Conservation (phyloP, 805 yeast species). For the Suhomyces faveliae region DNA sequence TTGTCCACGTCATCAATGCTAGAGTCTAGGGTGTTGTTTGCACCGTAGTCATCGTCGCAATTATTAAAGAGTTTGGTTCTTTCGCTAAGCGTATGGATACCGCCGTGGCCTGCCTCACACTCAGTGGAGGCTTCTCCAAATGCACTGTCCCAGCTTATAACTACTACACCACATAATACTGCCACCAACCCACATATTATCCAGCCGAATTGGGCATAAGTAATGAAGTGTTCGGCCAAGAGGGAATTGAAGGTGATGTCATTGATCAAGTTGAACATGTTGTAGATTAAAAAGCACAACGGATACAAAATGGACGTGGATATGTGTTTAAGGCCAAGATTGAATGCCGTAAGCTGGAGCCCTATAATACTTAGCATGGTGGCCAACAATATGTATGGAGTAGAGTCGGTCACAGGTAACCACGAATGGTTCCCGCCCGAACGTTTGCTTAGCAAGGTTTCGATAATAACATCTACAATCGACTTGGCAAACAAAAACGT, state of each 20-base stretch:
- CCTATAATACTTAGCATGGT: slow-evolving; percentile 63
- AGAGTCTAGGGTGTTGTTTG: not conserved
- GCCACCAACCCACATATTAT: slow-evolving; percentile 47
- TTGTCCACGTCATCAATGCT: not conserved
- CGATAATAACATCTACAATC: slow-evolving; percentile 64
- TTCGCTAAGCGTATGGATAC: not conserved
- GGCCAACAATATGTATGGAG: slow-evolving; percentile 44
- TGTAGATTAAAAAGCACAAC: slow-evolving; percentile 79
- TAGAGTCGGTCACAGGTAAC: slow-evolving; percentile 21
- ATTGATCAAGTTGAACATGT: slow-evolving; percentile 54
- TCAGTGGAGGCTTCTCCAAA: slow-evolving; percentile 11
- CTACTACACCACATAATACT: slow-evolving; percentile 65
- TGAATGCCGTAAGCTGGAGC: slow-evolving; percentile 68
- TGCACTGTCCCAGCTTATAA: slow-evolving; percentile 56
- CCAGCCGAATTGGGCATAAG: slow-evolving; percentile 49
- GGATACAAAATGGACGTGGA: slow-evolving; percentile 83
- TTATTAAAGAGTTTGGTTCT: not conserved
- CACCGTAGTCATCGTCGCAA: slow-evolving; percentile 12
- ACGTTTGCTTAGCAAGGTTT: slow-evolving; percentile 34
- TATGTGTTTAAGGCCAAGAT: slow-evolving; percentile 65
- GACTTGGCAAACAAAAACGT: slow-evolving; percentile 84
- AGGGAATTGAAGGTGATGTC: slow-evolving; percentile 60
- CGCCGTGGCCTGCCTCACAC: not conserved
- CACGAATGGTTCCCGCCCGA: slow-evolving; percentile 19
- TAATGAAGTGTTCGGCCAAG: slow-evolving; percentile 40